Evolutionary conservation across 306 rosid species (phyloP).

Genomic region (Sophora flavescens): DNA sequence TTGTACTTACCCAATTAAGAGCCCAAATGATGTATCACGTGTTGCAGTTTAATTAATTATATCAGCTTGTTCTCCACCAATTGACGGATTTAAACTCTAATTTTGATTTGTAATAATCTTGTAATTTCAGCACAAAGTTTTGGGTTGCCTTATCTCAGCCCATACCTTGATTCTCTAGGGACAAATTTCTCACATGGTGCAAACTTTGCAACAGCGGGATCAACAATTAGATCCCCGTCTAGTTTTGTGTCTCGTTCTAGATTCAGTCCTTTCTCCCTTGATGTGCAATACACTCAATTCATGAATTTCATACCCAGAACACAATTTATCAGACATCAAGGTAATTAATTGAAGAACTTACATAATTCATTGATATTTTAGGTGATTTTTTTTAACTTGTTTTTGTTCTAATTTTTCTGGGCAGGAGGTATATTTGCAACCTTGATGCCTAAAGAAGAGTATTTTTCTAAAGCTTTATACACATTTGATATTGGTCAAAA

Average conservation of each 20-base stretch:
- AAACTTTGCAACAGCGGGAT: slow-evolving; percentile 48
- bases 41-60: neutral
- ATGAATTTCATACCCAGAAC: slow-evolving; percentile 32
- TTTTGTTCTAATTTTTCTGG: neutral
- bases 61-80: neutral
- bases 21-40: neutral
- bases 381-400: neutral
- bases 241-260: neutral
- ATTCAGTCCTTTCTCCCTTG: slow-evolving; percentile 57
- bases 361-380: neutral
- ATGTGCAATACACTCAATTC: slow-evolving; percentile 50
- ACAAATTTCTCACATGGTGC: slow-evolving; percentile 53
- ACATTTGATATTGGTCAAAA: slow-evolving; percentile 65
- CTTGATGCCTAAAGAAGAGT: slow-evolving; percentile 38
- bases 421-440: slow-evolving; percentile 41
- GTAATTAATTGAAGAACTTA: slow-evolving; percentile 9
- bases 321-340: slow-evolving; percentile 27
- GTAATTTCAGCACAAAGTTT: slow-evolving; percentile 48
- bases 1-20: neutral
- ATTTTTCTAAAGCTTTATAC: slow-evolving; percentile 55
- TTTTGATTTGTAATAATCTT: neutral
- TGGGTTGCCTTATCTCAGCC: slow-evolving; percentile 43
- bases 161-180: slow-evolving; percentile 57
- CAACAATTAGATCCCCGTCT: slow-evolving; percentile 48
- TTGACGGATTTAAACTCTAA: neutral